Percentiles rank a stretch among this genome's conserved stretches.
Evolutionary conservation across 2,329 filamentous ascomycete species (phyloP).

Genomic region (Coleophoma cylindrospora): DNA sequence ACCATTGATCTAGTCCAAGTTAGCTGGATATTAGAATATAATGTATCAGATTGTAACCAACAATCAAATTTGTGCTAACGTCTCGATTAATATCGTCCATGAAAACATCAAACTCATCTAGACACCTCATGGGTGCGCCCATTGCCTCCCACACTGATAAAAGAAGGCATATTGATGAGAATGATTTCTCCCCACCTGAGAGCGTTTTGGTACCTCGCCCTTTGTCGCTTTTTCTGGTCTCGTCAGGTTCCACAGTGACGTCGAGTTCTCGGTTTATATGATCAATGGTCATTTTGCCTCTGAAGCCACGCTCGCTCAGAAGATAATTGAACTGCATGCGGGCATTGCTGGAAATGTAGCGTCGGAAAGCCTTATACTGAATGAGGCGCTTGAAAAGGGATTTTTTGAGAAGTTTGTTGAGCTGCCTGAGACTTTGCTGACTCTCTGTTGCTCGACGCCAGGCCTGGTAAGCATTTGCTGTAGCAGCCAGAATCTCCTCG

Average conservation of each 20-base stretch:
- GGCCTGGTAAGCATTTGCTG: constrained; percentile 31
- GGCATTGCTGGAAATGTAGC: constrained; percentile 79
- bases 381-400: constrained; percentile 65
- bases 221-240: constrained; percentile 61
- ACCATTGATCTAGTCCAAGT: constrained; percentile 60
- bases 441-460: constrained; percentile 37
- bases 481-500: constrained; percentile 52
- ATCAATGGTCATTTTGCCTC: constrained; percentile 74
- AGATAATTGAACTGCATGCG: constrained; percentile 84
- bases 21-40: constrained; percentile 4
- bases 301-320: constrained; percentile 83
- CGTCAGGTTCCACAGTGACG: constrained; percentile 68
- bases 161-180: constrained; percentile 91
- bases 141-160: constrained; percentile 97
- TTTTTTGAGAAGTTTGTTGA: constrained; percentile 40
- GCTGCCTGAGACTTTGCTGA: constrained; percentile 37
- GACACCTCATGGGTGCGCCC: constrained; percentile 87
- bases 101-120: constrained; percentile 98
- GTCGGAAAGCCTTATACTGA: constrained; percentile 78
- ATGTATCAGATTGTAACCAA: constrained; percentile 37
- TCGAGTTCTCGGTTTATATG: constrained; percentile 71
- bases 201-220: constrained; percentile 87
- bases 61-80: constrained; percentile 90
- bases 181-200: constrained; percentile 95
- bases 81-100: constrained; percentile 97